These are phyloP conservation scores for Boletus subparvulus DNA, from an alignment of 768 basidiomycete species.

Conservation along the genomic window DNA sequence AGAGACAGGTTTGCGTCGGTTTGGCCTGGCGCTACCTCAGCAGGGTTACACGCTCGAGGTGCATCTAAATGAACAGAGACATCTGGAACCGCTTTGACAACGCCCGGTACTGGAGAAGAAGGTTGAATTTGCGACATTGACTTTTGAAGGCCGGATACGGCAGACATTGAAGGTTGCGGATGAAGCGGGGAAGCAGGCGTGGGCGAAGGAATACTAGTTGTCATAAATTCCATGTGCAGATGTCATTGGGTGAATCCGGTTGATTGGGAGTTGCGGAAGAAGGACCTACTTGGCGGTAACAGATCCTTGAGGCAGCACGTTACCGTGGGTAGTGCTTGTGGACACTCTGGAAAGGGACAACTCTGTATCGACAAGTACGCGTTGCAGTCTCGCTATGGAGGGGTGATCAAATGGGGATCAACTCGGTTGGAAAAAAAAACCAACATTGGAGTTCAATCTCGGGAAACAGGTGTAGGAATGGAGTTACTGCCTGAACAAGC, in stretches of 20 bases:
- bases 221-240: background rate
- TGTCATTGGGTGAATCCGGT: conserved; percentile 1
- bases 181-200: background rate
- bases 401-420: background rate
- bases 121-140: background rate
- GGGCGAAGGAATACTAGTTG: conserved; percentile 2
- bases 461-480: conserved; percentile 20
- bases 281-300: conserved; percentile 13
- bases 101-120: background rate
- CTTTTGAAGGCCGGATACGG: background rate
- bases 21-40: background rate
- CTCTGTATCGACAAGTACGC: conserved; percentile 12
- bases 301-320: background rate
- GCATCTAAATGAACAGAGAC: background rate
- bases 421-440: background rate
- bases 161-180: background rate
- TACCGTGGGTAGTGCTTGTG: background rate
- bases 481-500: conserved; percentile 22
- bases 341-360: background rate
- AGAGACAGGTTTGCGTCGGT: background rate
- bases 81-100: background rate
- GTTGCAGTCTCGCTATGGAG: conserved; percentile 21
- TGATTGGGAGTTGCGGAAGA: background rate
- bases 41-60: background rate
- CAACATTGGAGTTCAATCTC: conserved; percentile 27